phyloP scores from a whole-genome alignment of 176 grass and related monocot species.

The Juncus inflexus region DNA sequence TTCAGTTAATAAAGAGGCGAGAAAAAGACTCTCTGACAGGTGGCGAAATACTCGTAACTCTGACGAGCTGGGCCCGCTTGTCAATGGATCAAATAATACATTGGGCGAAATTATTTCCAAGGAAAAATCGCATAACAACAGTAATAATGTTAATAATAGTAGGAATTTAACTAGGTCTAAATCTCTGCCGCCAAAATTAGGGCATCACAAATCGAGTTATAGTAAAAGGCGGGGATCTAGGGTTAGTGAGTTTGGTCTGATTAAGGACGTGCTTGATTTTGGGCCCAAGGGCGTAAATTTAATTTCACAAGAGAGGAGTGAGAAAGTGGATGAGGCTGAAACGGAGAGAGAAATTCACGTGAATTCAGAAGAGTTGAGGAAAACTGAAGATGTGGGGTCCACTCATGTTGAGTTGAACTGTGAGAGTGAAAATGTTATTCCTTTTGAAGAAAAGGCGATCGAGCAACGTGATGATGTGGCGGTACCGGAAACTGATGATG shows the following conservation, averaged over 20 bases:
- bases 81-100: conserved; percentile 31
- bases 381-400: conserved; percentile 8
- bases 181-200: conserved; percentile 44
- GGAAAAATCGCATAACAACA: conserved; percentile 28
- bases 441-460: too few species aligned
- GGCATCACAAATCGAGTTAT: conserved; percentile 45
- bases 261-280: conserved; percentile 79
- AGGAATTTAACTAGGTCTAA: conserved; percentile 62
- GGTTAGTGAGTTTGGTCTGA: conserved; percentile 63
- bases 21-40: conserved; percentile 79
- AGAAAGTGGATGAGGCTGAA: conserved; percentile 37
- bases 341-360: conserved; percentile 77
- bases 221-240: conserved; percentile 48
- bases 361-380: conserved; percentile 49
- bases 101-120: conserved; percentile 84
- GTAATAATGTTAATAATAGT: conserved; percentile 43
- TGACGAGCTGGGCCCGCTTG: conserved; percentile 36
- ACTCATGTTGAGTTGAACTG: too few species aligned
- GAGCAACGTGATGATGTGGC: too few species aligned
- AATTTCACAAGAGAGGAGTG: background rate
- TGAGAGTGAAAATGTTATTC: too few species aligned
- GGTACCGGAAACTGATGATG: background rate
- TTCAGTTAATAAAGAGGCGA: conserved; percentile 81
- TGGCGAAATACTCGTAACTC: conserved; percentile 50
- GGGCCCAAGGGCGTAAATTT: conserved; percentile 34